A percentile compares a stretch with the other conserved stretches of the same genome.
Evolutionary conservation across 148 eudicot species (phyloP).

Genomic region (Gaultheria prostrata): DNA sequence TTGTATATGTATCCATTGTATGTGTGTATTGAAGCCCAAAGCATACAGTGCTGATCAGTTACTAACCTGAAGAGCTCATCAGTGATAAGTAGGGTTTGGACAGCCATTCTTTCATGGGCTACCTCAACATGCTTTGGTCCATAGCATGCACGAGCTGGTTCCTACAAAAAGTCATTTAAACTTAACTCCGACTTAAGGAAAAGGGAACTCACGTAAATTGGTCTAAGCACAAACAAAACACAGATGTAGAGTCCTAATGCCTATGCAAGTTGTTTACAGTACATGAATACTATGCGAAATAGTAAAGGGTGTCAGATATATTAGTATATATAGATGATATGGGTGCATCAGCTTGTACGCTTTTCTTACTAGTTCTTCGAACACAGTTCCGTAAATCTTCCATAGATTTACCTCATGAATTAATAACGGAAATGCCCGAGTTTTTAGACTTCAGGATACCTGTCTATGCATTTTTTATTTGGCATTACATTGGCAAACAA

Average conservation of each 20-base stretch:
- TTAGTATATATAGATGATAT: background rate
- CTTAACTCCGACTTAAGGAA: background rate
- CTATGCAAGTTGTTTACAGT: background rate
- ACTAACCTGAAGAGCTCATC: slow-evolving; percentile 87
- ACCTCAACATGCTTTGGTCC: slow-evolving; percentile 98
- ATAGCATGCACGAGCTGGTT: slow-evolving; percentile 92
- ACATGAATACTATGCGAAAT: background rate
- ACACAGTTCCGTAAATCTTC: background rate
- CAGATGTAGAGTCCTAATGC: background rate
- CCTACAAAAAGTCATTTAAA: slow-evolving; percentile 36
- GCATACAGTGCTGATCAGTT: background rate
- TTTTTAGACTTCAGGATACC: background rate
- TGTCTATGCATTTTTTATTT: background rate
- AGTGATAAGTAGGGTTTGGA: slow-evolving; percentile 89
- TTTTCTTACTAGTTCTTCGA: background rate
- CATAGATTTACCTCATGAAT: background rate
- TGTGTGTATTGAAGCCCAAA: background rate
- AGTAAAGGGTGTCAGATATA: background rate
- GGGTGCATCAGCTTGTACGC: background rate
- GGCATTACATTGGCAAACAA: slow-evolving; percentile 8
- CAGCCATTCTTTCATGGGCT: slow-evolving; percentile 96
- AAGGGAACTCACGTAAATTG: slow-evolving; percentile 1
- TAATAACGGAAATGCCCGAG: background rate
- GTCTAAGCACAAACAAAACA: background rate
- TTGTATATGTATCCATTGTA: background rate